Evolutionary conservation across 345 rosid species (phyloP).

Genomic region (Alliaria petiolata): DNA sequence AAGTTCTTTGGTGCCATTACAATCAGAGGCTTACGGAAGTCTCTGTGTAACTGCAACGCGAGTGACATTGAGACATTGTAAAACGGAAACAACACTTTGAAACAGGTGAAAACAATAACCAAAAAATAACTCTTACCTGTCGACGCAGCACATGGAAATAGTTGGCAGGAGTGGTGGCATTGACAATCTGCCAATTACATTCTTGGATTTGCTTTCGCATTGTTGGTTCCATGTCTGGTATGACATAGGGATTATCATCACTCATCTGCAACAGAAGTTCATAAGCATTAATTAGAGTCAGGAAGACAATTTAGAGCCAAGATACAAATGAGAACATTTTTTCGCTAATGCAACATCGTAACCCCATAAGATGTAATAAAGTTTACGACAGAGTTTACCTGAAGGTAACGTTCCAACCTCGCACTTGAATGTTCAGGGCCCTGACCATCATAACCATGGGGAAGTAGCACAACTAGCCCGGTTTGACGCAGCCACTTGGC

Average conservation of each 20-base stretch:
- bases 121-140: constrained; percentile 48
- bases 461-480: constrained; percentile 75
- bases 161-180: constrained; percentile 85
- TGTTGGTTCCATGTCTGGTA: constrained; percentile 82
- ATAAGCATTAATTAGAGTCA: neutral
- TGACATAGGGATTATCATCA: constrained; percentile 72
- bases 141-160: constrained; percentile 82
- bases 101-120: neutral
- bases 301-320: neutral
- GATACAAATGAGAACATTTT: neutral
- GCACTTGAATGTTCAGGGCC: constrained; percentile 93
- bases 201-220: constrained; percentile 76
- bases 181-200: constrained; percentile 87
- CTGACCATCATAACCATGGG: constrained; percentile 85
- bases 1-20: constrained; percentile 91
- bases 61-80: neutral
- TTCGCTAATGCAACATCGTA: neutral
- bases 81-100: constrained; percentile 4
- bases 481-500: constrained; percentile 82
- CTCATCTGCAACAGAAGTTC: constrained; percentile 56
- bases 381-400: constrained; percentile 37
- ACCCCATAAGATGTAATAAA: neutral
- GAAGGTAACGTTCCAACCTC: constrained; percentile 71
- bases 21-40: constrained; percentile 83
- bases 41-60: constrained; percentile 67